phyloP scores from a whole-genome alignment of 768 basidiomycete genomes.

The Mycena kentingensis region DNA sequence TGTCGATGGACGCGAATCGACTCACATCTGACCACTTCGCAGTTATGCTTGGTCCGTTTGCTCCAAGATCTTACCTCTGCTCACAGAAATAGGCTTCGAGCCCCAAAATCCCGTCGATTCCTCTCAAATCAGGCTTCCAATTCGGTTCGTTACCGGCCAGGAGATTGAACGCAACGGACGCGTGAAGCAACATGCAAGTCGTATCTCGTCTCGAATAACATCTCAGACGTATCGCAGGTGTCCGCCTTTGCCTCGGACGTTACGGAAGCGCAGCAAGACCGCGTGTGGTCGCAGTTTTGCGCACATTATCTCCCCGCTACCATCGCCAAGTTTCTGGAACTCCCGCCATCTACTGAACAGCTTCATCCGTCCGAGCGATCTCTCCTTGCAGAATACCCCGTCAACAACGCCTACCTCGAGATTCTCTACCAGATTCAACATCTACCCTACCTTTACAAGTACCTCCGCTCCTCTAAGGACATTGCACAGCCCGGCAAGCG shows the following conservation, averaged over 20 bases:
- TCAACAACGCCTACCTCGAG: conserved; percentile 21
- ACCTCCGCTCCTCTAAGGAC: conserved; percentile 19
- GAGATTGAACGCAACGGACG: conserved; percentile 3
- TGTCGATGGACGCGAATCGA: background rate
- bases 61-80: background rate
- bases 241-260: background rate
- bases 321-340: conserved; percentile 19
- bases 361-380: background rate
- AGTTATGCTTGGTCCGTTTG: conserved; percentile 8
- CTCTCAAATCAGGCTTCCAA: background rate
- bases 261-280: conserved; percentile 14
- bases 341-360: conserved; percentile 9
- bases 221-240: conserved; percentile 11
- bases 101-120: background rate
- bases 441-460: conserved; percentile 25
- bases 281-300: conserved; percentile 21
- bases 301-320: conserved; percentile 24
- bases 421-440: conserved; percentile 26
- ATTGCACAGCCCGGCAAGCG: conserved; percentile 21
- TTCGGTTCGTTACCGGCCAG: background rate
- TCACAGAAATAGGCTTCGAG: conserved; percentile 6
- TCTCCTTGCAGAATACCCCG: background rate
- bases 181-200: conserved; percentile 3
- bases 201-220: background rate
- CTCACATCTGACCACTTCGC: conserved; percentile 9